Percentiles rank a stretch among this genome's conserved stretches.
Conservation (phyloP, 2,329 filamentous ascomycete genomes). For the Lecanicillium sp. region DNA sequence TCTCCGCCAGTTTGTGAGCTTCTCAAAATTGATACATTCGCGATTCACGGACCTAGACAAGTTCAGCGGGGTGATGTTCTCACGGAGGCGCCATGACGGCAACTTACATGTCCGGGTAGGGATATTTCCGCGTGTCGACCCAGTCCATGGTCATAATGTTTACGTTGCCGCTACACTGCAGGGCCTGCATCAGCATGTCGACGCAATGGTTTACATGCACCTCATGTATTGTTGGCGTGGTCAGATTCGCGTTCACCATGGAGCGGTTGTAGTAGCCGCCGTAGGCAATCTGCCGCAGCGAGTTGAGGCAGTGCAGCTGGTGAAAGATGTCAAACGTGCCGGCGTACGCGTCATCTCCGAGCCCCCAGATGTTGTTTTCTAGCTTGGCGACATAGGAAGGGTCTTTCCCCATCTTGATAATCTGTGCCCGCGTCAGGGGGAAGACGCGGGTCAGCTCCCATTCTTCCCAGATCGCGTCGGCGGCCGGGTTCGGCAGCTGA, state of each 20-base stretch:
- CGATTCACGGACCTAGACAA: no score
- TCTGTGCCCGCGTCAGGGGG: constrained; percentile 17
- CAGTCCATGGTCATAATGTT: constrained; percentile 27
- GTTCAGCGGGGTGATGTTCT: no score
- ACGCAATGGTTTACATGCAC: constrained; percentile 27
- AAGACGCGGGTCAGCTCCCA: constrained; percentile 20
- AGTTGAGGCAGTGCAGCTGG: constrained; percentile 22
- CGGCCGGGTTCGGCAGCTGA: constrained; percentile 17
- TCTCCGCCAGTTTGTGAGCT: no score
- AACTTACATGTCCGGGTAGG: no score
- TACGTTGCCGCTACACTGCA: constrained; percentile 25
- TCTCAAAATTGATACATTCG: no score
- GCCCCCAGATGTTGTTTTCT: constrained; percentile 20
- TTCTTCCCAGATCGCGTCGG: constrained; percentile 21
- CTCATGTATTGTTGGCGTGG: constrained; percentile 9
- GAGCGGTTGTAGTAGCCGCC: constrained; percentile 15
- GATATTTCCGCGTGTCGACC: no score
- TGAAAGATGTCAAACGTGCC: constrained; percentile 19
- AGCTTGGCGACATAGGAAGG: constrained; percentile 16
- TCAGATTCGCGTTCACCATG: constrained; percentile 10
- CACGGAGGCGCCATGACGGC: no score
- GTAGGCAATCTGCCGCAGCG: constrained; percentile 19
- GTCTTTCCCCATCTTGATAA: constrained; percentile 23
- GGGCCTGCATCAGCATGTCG: constrained; percentile 24
- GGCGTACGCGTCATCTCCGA: constrained; percentile 24